phyloP scores from a whole-genome alignment of 2,329 filamentous ascomycete species.

The Calonectria fujianensis region DNA sequence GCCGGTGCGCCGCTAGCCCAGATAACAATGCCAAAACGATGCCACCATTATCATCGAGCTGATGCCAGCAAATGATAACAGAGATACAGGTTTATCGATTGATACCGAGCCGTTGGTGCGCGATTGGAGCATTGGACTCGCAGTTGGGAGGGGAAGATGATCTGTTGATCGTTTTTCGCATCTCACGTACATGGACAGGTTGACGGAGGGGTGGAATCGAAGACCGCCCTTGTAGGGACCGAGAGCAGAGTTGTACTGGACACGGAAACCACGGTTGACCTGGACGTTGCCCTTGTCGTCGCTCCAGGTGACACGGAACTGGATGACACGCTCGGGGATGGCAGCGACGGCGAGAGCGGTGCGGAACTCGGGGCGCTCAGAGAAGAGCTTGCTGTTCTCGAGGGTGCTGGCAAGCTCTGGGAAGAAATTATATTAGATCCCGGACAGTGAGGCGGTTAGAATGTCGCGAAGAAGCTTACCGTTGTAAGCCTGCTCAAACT shows the following conservation, averaged over 20 bases:
- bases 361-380: constrained; percentile 95
- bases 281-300: constrained; percentile 92
- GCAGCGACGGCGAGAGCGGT: constrained; percentile 91
- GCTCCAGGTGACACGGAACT: constrained; percentile 98
- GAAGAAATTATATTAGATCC: constrained; percentile 30
- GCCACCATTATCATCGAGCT: constrained; percentile 11
- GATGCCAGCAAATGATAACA: background rate
- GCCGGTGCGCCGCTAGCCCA: constrained; percentile 18
- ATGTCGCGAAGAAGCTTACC: constrained; percentile 71
- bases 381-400: constrained; percentile 93
- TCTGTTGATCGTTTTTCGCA: constrained; percentile 19
- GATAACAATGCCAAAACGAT: constrained; percentile 21
- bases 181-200: constrained; percentile 75
- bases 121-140: constrained; percentile 8
- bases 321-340: constrained; percentile 95
- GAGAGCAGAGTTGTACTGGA: constrained; percentile 98
- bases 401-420: constrained; percentile 95
- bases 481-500: constrained; percentile 99
- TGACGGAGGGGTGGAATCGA: constrained; percentile 93
- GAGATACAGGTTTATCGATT: constrained; percentile 13
- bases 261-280: constrained; percentile 95
- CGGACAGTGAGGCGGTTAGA: constrained; percentile 1
- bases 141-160: constrained; percentile 2
- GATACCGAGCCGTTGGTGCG: constrained; percentile 20
- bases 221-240: constrained; percentile 99